Evolutionary conservation across 768 basidiomycete genomes (phyloP).

Genomic region (Sarcodon aspratus): DNA sequence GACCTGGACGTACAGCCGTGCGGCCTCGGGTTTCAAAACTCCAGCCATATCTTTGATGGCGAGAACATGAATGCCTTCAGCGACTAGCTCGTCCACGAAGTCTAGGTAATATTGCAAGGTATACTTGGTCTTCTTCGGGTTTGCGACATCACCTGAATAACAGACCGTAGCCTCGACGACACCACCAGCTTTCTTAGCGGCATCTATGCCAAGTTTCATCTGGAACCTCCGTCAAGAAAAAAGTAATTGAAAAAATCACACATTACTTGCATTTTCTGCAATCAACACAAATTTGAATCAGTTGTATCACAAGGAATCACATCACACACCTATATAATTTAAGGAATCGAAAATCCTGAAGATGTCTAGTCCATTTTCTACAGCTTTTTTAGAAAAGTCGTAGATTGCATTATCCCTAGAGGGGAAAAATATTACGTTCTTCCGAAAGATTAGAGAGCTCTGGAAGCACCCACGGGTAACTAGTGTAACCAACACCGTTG

Average conservation of each 20-base stretch:
- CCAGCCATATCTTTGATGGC: slow-evolving; percentile 99
- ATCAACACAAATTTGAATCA: slow-evolving; percentile 4
- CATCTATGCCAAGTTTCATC: slow-evolving; percentile 98
- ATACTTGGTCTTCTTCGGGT: slow-evolving; percentile 92
- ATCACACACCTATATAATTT: slow-evolving; percentile 80
- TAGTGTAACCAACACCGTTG: slow-evolving; percentile 98
- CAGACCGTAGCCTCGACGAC: slow-evolving; percentile 96
- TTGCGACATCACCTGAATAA: slow-evolving; percentile 96
- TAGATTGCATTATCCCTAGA: slow-evolving; percentile 94
- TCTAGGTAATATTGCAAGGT: slow-evolving; percentile 96
- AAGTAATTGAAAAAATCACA: background rate
- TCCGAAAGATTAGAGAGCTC: background rate
- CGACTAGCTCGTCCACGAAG: slow-evolving; percentile 86
- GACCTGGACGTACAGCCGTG: slow-evolving; percentile 55
- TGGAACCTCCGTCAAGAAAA: slow-evolving; percentile 21
- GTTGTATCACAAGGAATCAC: background rate
- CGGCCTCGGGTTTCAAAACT: slow-evolving; percentile 88
- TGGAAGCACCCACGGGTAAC: slow-evolving; percentile 68
- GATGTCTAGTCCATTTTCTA: slow-evolving; percentile 99
- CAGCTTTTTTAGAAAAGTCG: slow-evolving; percentile 98
- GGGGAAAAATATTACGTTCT: slow-evolving; percentile 5
- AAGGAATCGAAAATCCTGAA: slow-evolving; percentile 99
- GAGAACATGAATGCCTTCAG: slow-evolving; percentile 92
- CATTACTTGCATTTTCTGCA: slow-evolving; percentile 55
- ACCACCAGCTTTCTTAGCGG: slow-evolving; percentile 98